phyloP scores from a whole-genome alignment of 1,139 yeast genomes.

The Taphrina betulina region DNA sequence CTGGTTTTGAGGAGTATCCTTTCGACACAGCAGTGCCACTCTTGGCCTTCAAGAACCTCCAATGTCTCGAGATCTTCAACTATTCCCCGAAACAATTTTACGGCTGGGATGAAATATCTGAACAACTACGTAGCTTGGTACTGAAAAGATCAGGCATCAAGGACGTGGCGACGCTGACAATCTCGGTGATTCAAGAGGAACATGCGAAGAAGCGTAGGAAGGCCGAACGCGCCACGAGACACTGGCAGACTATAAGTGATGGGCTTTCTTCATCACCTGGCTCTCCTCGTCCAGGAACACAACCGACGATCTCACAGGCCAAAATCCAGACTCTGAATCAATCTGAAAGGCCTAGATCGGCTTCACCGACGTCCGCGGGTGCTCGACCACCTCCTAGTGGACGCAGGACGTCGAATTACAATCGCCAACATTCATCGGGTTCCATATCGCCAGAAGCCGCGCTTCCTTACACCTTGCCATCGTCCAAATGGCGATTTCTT shows the following conservation, averaged over 20 bases:
- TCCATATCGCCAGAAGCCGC: not conserved
- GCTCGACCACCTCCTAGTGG: not conserved
- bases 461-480: constrained; percentile 43
- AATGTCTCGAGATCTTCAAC: constrained; percentile 60
- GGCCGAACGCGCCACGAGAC: constrained; percentile 46
- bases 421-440: constrained; percentile 14
- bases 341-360: constrained; percentile 20
- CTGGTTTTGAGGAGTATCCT: constrained; percentile 67
- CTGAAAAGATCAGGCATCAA: constrained; percentile 54
- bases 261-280: not conserved
- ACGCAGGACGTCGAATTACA: constrained; percentile 1
- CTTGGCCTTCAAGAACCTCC: constrained; percentile 58
- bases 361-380: constrained; percentile 5
- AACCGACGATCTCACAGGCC: not conserved
- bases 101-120: constrained; percentile 64
- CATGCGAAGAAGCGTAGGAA: constrained; percentile 44
- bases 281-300: constrained; percentile 18
- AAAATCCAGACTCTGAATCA: not conserved
- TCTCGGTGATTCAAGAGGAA: constrained; percentile 57
- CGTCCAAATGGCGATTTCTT: constrained; percentile 55
- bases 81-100: constrained; percentile 64
- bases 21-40: constrained; percentile 69
- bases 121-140: constrained; percentile 56
- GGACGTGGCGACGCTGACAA: constrained; percentile 54
- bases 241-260: constrained; percentile 28